A percentile compares a stretch with the other conserved stretches of the same genome.
phyloP scores from a whole-genome alignment of 2,329 filamentous ascomycete species.

The Zymoseptoria ardabiliae region DNA sequence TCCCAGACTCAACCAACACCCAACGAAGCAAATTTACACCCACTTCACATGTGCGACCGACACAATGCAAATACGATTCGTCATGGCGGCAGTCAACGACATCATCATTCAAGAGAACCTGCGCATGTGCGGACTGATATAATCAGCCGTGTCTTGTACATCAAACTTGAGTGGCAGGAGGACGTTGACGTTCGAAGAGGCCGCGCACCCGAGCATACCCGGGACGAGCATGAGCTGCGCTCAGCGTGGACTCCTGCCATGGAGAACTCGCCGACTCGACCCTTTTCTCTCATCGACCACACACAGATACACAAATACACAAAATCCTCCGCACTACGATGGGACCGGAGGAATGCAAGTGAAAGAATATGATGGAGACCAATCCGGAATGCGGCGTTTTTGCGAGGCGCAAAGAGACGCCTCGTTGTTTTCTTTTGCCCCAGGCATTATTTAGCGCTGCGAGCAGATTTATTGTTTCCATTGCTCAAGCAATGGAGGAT shows the following conservation, averaged over 20 bases:
- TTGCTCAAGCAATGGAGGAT: not conserved
- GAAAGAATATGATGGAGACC: not conserved
- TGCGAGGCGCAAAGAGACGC: not conserved
- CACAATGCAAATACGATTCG: conserved; percentile 97
- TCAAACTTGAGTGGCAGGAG: not conserved
- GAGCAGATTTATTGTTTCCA: not conserved
- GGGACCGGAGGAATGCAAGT: not conserved
- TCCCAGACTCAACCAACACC: conserved; percentile 77
- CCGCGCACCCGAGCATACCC: not conserved
- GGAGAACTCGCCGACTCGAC: not conserved
- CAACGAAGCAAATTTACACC: conserved; percentile 99
- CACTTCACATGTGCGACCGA: conserved; percentile 99
- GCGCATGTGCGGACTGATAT: conserved; percentile 93
- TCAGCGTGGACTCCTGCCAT: not conserved
- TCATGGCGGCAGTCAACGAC: conserved; percentile 99
- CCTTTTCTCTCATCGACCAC: not conserved
- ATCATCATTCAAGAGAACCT: conserved; percentile 99
- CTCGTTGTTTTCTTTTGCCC: not conserved
- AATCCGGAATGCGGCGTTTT: not conserved
- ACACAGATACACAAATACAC: not conserved
- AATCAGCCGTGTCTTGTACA: conserved; percentile 27
- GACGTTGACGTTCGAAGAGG: not conserved
- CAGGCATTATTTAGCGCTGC: not conserved
- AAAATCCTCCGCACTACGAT: not conserved
- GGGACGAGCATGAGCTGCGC: not conserved